These are phyloP conservation scores for Hemisphaericaspora xylofermentans DNA, from an alignment of 1,139 yeast species.

Conservation along the genomic window DNA sequence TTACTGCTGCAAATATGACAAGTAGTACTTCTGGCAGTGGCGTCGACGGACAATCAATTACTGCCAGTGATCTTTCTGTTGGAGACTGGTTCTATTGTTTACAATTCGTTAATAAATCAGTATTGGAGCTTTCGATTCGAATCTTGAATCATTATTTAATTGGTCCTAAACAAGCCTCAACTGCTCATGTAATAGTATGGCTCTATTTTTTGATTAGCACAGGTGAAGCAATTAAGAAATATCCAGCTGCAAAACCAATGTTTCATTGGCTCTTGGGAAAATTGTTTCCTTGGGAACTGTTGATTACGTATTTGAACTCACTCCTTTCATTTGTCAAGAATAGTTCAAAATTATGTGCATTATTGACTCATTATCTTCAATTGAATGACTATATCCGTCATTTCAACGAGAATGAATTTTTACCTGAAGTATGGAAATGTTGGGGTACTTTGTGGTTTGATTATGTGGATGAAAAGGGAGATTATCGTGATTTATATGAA, in stretches of 20 bases:
- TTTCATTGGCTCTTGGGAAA: constrained; percentile 53
- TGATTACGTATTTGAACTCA: constrained; percentile 61
- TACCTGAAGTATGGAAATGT: constrained; percentile 79
- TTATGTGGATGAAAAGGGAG: constrained; percentile 47
- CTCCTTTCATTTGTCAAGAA: constrained; percentile 36
- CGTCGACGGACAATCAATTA: constrained; percentile 31
- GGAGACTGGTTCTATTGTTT: constrained; percentile 61
- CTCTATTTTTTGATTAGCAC: constrained; percentile 63
- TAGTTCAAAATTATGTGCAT: constrained; percentile 25
- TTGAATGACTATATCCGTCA: constrained; percentile 31
- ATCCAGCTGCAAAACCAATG: constrained; percentile 49
- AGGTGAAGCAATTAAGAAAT: constrained; percentile 53
- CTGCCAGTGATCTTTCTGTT: constrained; percentile 46
- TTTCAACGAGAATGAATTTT: constrained; percentile 56
- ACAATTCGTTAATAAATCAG: constrained; percentile 59
- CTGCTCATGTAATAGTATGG: constrained; percentile 73
- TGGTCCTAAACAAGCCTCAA: constrained; percentile 70
- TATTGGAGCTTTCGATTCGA: constrained; percentile 62
- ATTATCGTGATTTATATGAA: constrained; percentile 48
- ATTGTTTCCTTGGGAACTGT: constrained; percentile 66
- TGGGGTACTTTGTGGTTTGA: constrained; percentile 87
- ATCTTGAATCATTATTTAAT: constrained; percentile 62
- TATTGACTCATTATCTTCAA: constrained; percentile 34
- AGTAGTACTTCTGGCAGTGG: constrained; percentile 16
- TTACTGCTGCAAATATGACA: constrained; percentile 8